Percentiles rank a stretch among this genome's conserved stretches.
phyloP scores from a whole-genome alignment of 768 basidiomycete genomes.

The Obba rivulosa region DNA sequence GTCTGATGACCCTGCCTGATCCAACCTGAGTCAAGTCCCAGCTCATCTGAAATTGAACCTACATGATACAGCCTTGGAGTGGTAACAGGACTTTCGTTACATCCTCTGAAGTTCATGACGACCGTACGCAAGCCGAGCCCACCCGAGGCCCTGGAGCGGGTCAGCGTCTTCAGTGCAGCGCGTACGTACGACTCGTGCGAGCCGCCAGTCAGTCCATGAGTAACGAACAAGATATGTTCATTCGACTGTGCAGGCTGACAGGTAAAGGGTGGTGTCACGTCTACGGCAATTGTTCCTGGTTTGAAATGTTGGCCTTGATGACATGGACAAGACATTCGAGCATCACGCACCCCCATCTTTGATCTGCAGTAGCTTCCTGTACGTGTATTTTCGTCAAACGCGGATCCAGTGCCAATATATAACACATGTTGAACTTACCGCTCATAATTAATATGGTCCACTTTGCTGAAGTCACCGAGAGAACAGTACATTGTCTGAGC shows the following conservation, averaged over 20 bases:
- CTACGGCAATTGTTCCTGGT: slow-evolving; percentile 16
- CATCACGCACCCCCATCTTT: slow-evolving; percentile 48
- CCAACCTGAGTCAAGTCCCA: background rate
- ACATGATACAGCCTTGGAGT: slow-evolving; percentile 20
- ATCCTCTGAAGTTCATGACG: slow-evolving; percentile 21
- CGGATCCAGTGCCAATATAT: too few species aligned
- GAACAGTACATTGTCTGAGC: slow-evolving; percentile 56
- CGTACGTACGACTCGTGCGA: slow-evolving; percentile 21
- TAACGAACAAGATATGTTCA: slow-evolving; percentile 15
- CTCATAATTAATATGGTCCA: slow-evolving; percentile 46
- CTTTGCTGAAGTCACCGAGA: slow-evolving; percentile 49
- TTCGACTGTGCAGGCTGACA: slow-evolving; percentile 2
- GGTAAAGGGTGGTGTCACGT: slow-evolving; percentile 16
- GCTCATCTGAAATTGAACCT: background rate
- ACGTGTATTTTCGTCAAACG: background rate
- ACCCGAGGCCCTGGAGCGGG: slow-evolving; percentile 1
- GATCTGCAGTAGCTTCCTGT: slow-evolving; percentile 41
- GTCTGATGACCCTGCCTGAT: slow-evolving; percentile 19
- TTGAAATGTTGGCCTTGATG: background rate
- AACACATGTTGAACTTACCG: slow-evolving; percentile 29
- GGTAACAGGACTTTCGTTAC: slow-evolving; percentile 16
- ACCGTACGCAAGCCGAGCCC: slow-evolving; percentile 17
- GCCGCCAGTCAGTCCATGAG: slow-evolving; percentile 22
- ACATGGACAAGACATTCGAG: background rate
- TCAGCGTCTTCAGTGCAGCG: slow-evolving; percentile 11